phyloP scores from a whole-genome alignment of 176 grass and related monocot species.

The Pontederia crassipes region DNA sequence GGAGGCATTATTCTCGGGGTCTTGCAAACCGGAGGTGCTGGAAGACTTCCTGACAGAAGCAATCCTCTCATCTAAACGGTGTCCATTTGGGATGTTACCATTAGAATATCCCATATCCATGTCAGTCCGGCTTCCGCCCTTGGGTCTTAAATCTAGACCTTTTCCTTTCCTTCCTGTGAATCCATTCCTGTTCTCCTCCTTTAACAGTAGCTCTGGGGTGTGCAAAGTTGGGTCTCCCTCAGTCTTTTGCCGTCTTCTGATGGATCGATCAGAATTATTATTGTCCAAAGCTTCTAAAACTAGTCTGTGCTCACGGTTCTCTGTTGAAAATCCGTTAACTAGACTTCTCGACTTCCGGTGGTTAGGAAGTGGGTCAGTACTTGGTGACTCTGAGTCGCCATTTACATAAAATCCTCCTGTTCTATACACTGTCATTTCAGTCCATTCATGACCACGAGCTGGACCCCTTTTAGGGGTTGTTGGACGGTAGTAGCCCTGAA shows the following conservation, averaged over 20 bases:
- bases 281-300: constrained; percentile 20
- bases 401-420: constrained; percentile 41
- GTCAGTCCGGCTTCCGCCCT: constrained; percentile 41
- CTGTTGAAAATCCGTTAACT: constrained; percentile 21
- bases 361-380: constrained; percentile 42
- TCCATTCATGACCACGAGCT: constrained; percentile 11
- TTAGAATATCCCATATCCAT: constrained; percentile 60
- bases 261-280: constrained; percentile 41
- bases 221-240: constrained; percentile 18
- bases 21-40: constrained; percentile 85
- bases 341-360: constrained; percentile 49
- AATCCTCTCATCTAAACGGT: constrained; percentile 30
- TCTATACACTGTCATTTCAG: constrained; percentile 43
- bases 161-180: constrained; percentile 43
- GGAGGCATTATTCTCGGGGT: constrained; percentile 62
- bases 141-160: constrained; percentile 68
- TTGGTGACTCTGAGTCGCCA: constrained; percentile 39
- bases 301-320: constrained; percentile 35
- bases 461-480: constrained; percentile 41
- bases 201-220: constrained; percentile 24
- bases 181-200: constrained; percentile 46
- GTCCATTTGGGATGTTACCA: constrained; percentile 31
- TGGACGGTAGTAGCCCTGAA: constrained; percentile 86
- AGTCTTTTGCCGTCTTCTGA: constrained; percentile 58
- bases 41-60: constrained; percentile 75